These are phyloP conservation scores for Coniochaeta hoffmannii DNA, from an alignment of 2,329 filamentous ascomycete species.

Conservation along the genomic window DNA sequence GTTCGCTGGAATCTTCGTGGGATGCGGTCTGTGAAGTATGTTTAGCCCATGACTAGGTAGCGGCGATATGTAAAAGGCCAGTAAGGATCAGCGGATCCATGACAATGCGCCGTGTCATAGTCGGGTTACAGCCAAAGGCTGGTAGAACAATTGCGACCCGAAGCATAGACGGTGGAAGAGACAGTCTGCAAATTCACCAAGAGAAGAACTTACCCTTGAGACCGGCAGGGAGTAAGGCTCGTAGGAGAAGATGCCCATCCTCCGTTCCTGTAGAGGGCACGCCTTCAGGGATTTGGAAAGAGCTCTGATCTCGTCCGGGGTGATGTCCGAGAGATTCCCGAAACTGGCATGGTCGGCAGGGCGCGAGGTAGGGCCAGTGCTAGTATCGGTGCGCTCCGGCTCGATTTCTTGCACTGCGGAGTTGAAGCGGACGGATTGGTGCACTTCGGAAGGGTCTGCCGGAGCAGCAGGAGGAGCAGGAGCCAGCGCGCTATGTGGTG, in stretches of 20 bases:
- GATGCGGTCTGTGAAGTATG: constrained; percentile 42
- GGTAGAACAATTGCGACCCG: no score
- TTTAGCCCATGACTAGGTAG: constrained; percentile 2
- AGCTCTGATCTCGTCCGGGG: constrained; percentile 59
- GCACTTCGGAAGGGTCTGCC: not conserved
- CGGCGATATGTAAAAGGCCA: not conserved
- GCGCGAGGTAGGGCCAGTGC: constrained; percentile 17
- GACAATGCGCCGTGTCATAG: no score
- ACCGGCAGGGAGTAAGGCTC: constrained; percentile 84
- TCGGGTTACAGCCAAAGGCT: no score
- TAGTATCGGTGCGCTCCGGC: not conserved
- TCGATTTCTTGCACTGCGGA: not conserved
- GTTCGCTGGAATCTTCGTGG: constrained; percentile 52
- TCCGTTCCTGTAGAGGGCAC: constrained; percentile 69
- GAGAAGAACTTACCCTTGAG: constrained; percentile 64
- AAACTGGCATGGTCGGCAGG: constrained; percentile 14
- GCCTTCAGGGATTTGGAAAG: constrained; percentile 67
- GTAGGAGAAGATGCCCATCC: constrained; percentile 81
- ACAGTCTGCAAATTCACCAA: no score
- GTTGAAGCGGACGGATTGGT: constrained; percentile 2
- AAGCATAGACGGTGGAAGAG: no score
- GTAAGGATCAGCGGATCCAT: no score
- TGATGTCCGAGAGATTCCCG: constrained; percentile 32
- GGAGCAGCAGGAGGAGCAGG: not conserved
- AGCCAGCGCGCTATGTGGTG: not conserved